Conservation (phyloP, 495 filamentous ascomycete genomes). For the Annulohypoxylon bovei region DNA sequence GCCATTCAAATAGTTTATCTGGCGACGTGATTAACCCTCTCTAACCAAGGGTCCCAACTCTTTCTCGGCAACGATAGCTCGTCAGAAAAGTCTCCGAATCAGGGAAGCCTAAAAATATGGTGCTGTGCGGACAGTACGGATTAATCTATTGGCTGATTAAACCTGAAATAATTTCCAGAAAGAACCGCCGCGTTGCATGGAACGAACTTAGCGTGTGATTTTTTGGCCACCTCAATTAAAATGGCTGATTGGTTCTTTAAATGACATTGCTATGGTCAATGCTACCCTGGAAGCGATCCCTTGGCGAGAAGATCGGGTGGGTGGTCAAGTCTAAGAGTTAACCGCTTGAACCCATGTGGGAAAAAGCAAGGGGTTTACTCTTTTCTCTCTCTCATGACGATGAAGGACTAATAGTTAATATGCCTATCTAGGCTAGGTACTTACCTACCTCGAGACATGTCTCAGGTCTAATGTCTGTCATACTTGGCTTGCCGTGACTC, state of each 20-base stretch:
- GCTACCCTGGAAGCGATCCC: slow-evolving; percentile 44
- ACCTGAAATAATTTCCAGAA: slow-evolving; percentile 38
- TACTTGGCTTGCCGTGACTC: slow-evolving; percentile 27
- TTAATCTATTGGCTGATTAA: slow-evolving; percentile 31
- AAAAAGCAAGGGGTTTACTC: slow-evolving; percentile 34
- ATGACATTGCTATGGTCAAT: slow-evolving; percentile 27
- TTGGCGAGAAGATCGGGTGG: slow-evolving; percentile 45
- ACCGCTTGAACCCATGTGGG: not conserved
- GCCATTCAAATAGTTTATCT: slow-evolving; percentile 34
- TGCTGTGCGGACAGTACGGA: slow-evolving; percentile 7
- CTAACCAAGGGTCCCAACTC: slow-evolving; percentile 18
- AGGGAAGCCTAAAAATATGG: slow-evolving; percentile 34
- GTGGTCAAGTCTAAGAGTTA: slow-evolving; percentile 25
- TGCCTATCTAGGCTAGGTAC: slow-evolving; percentile 1
- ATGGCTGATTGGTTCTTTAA: slow-evolving; percentile 28
- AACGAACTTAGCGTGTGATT: slow-evolving; percentile 28
- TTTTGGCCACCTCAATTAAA: slow-evolving; percentile 40
- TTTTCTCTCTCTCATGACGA: slow-evolving; percentile 9
- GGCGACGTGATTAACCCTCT: slow-evolving; percentile 37
- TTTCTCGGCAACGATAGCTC: slow-evolving; percentile 21
- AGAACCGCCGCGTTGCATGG: slow-evolving; percentile 36
- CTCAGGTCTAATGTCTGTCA: slow-evolving; percentile 37
- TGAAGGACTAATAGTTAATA: not conserved
- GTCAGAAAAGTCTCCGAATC: slow-evolving; percentile 39
- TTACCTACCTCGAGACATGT: slow-evolving; percentile 14